Percentiles rank a stretch among this genome's conserved stretches.
Evolutionary conservation across 345 rosid genomes (phyloP).

Genomic region (Rhizophora apiculata): DNA sequence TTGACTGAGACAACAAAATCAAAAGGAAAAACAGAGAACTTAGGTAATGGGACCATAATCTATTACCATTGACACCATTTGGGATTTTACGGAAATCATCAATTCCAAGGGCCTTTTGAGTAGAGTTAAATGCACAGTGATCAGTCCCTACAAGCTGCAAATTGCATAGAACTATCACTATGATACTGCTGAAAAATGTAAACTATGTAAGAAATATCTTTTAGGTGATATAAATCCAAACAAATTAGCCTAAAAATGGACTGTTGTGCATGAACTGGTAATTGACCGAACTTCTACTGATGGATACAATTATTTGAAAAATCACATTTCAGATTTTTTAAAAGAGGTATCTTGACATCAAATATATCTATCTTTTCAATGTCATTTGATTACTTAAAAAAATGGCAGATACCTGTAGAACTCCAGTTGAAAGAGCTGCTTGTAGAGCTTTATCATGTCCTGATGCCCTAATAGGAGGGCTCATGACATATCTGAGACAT

Average conservation of each 20-base stretch:
- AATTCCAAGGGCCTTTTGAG: slow-evolving; percentile 75
- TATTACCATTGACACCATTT: slow-evolving; percentile 88
- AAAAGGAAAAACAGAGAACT: neutral
- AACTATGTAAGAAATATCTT: neutral
- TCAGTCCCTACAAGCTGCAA: slow-evolving; percentile 97
- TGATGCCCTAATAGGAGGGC: slow-evolving; percentile 86
- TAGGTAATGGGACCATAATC: slow-evolving; percentile 15
- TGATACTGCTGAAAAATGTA: neutral
- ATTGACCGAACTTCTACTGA: too few species aligned
- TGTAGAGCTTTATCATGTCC: slow-evolving; percentile 89
- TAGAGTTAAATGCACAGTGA: slow-evolving; percentile 81
- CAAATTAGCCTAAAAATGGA: neutral
- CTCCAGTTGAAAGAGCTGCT: slow-evolving; percentile 90
- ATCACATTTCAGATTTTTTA: neutral
- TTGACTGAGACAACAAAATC: slow-evolving; percentile 1
- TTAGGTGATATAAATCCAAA: neutral
- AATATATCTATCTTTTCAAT: too few species aligned
- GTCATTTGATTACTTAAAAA: neutral
- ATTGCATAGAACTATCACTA: slow-evolving; percentile 15
- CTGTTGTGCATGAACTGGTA: too few species aligned
- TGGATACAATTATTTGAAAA: too few species aligned
- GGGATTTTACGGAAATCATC: slow-evolving; percentile 94
- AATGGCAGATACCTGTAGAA: slow-evolving; percentile 62
- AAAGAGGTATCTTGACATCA: too few species aligned
- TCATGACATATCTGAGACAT: slow-evolving; percentile 83